Percentiles rank a stretch among this genome's conserved stretches.
Evolutionary conservation across 371 early-diverging fungal genomes (phyloP).

Genomic region (Lichtheimia ornata): DNA sequence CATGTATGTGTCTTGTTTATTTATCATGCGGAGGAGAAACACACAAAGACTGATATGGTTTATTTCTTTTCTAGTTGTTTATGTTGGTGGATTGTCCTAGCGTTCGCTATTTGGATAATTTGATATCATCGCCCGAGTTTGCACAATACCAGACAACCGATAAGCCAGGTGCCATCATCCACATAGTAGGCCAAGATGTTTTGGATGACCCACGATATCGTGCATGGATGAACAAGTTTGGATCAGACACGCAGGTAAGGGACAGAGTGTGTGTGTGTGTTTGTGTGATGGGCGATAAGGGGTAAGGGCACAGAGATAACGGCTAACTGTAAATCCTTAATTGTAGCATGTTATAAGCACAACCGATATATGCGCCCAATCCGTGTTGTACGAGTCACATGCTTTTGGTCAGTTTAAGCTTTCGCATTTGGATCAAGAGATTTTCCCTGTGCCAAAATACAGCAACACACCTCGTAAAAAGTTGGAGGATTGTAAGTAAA

Average conservation of each 20-base stretch:
- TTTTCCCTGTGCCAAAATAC: conserved; percentile 71
- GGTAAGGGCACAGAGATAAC: not conserved
- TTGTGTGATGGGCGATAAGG: not conserved
- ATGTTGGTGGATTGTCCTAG: conserved; percentile 87
- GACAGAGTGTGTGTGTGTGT: too few relatives aligned
- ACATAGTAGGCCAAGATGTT: conserved; percentile 70
- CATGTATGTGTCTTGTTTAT: conserved; percentile 20
- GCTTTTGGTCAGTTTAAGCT: conserved; percentile 60
- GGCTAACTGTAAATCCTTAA: not conserved
- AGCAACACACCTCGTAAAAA: conserved; percentile 38
- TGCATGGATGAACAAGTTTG: conserved; percentile 77
- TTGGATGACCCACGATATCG: conserved; percentile 68
- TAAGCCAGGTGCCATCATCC: conserved; percentile 58
- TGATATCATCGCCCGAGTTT: conserved; percentile 56
- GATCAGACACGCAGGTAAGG: conserved; percentile 59
- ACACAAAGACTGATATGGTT: too few relatives aligned
- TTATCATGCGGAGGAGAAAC: too few relatives aligned
- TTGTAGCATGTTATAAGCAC: conserved; percentile 69
- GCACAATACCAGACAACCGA: conserved; percentile 32
- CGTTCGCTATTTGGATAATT: conserved; percentile 57
- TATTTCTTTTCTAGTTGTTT: conserved; percentile 49
- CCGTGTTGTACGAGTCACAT: conserved; percentile 60
- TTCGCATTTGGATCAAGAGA: conserved; percentile 55
- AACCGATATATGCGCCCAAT: conserved; percentile 56
- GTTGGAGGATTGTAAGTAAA: conserved; percentile 19